Evolutionary conservation across 192 early-diverging fungal genomes (phyloP), one percentile per base, ranked within the genome.

Genomic region (Rhizophagus prolifer): DNA sequence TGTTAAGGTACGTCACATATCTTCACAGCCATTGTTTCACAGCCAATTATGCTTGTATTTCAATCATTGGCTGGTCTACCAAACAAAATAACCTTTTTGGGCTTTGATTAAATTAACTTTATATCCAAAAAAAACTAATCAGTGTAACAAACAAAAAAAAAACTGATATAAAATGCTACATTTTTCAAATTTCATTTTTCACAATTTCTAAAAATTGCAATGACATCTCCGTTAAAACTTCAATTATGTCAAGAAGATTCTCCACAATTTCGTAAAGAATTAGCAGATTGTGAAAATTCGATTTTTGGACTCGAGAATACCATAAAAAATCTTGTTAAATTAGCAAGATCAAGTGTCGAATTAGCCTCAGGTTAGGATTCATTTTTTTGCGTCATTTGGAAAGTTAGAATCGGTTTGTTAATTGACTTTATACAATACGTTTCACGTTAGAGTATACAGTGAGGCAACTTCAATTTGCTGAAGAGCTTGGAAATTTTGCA

Each of bases 191-290:
- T 54, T 54, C 31, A 4, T 13, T 16, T 19, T 54, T 54, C 13
- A 54, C 16, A 54, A 14, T 13, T 47, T 47, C 12, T 2, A 54
- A 19, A 50, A 74, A 58, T 38, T 44, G 41, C 41, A 12, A 76
- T 76, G 75, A 76, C 63, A 30, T 9, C 75, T 10, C 75, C 75
- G 21, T 46, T 76, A n/a, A 66, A 76, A 25, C 75, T 76, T 54
- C 30, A 59, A 58, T 38, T 76, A 38, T 90, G 88, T 81, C 79
- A 85, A 72, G 88, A 90, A 66, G 88, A 90, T 78, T 81, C 83
- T n/a, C 88, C 88, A 30, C 70, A 69, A 23, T 90, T 90, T 74
- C 79, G 88, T 70, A 86, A 84, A 62, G 84, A 84, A 30, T 79
- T 90, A 47, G 76, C 76, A 50, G 80, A 78, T 28, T 82, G 85